Base-by-base conservation (phyloP, 176 grass and related monocot species). In the Zea mays region DNA sequence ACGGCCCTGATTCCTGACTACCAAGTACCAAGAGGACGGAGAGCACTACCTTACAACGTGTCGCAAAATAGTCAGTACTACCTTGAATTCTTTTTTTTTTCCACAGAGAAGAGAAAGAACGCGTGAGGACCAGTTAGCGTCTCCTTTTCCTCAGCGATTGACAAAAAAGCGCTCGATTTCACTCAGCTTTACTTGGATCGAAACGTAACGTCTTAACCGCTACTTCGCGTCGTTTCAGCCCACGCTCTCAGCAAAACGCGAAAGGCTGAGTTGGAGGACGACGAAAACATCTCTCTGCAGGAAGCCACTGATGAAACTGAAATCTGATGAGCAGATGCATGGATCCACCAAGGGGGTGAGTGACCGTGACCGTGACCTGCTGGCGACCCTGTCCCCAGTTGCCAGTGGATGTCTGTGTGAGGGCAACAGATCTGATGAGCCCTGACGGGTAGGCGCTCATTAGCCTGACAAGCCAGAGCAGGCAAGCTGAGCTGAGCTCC, bases 401-500 rank as follows among this genome's bases (percentile, higher is more conserved):
- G 82, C 27, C 64, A 13, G 72, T 8, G 77, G 38, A 13, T 20
- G 55, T 62, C 35, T 39, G 16, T 19, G 35, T 7, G 62, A 67
- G n/a, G 66, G 57, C 47, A 69, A 61, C 78, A 86, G 83, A 82
- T 89, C 83, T 88, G 81, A 47, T 76, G 33, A 58, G 66, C 75
- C 76, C 48, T 76, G 33, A 50, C 67, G 81, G 83, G 76, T 50
- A 37, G 62, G 62, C 63, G 81, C 57, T 71, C 52, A 57, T 80
- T 68, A 81, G 67, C 82, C 82, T 76, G 71, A 81, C 81, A 88
- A 7, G 65, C 64, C 77, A 84, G 81, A 70, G 63, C 55, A 58
- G 81, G 43, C 62, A 62, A 79, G 33, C 76, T 20, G 75, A 80
- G 76, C 76, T 71, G 2, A 57, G 81, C 81, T 88, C 62, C 69